phyloP scores from a whole-genome alignment of 169 alveolate species.

The Besnoitia besnoiti region DNA sequence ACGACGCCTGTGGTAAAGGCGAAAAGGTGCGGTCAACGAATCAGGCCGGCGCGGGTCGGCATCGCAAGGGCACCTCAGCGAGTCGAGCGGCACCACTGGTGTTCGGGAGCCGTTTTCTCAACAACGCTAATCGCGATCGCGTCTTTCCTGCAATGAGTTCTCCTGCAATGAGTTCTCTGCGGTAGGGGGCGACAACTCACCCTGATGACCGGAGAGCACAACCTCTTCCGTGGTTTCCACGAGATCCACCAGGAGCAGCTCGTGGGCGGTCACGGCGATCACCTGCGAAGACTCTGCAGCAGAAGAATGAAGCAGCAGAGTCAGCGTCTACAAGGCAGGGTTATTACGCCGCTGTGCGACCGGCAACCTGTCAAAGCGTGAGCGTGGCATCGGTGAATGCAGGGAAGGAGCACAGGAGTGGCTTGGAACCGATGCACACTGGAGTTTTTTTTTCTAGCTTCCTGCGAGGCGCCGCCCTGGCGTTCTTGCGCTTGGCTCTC shows the following conservation, averaged over 20 bases:
- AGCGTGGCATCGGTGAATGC: neutral
- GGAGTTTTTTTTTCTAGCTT: no score
- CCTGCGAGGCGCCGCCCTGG: no score
- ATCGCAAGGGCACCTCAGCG: neutral
- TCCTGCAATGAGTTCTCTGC: no score
- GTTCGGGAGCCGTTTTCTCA: no score
- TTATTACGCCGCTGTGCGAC: no score
- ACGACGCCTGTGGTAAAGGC: neutral
- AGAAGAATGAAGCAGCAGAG: neutral
- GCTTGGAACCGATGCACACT: no score
- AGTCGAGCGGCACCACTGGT: neutral
- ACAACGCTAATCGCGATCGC: no score
- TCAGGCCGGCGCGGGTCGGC: neutral
- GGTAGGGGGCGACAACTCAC: no score
- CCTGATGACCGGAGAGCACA: neutral
- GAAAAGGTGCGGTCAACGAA: neutral
- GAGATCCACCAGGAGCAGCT: neutral
- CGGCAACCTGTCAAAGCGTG: no score
- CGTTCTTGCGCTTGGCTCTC: no score
- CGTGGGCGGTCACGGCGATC: constrained; percentile 24
- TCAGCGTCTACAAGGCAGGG: neutral
- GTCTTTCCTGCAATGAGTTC: no score
- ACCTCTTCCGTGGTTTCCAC: neutral
- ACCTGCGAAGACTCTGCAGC: neutral
- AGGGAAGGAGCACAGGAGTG: neutral